These are phyloP conservation scores for Elymus sibiricus DNA, from an alignment of 176 grass and related monocot genomes.

Conservation along the genomic window DNA sequence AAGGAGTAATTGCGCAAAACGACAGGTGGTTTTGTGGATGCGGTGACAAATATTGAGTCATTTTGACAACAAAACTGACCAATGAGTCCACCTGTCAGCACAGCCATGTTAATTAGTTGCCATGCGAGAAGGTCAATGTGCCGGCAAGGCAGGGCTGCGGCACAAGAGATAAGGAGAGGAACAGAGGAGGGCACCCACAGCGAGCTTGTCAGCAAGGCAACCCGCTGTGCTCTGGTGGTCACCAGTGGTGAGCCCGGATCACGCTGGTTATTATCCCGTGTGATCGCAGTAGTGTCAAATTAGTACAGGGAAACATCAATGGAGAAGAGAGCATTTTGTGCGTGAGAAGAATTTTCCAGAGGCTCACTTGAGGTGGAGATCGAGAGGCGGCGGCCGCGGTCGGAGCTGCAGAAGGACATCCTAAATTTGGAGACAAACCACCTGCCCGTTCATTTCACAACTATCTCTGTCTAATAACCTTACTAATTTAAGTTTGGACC, in stretches of 20 bases:
- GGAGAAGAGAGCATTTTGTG: not conserved
- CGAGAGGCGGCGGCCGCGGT: not conserved
- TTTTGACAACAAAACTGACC: not conserved
- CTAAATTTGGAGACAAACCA: not conserved
- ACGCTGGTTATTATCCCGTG: too few species aligned
- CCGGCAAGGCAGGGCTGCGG: not conserved
- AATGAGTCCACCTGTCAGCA: not conserved
- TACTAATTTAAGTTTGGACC: not conserved
- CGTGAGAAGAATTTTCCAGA: not conserved
- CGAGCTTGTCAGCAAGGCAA: too few species aligned
- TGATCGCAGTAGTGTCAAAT: too few species aligned
- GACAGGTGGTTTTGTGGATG: not conserved
- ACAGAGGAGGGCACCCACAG: too few species aligned
- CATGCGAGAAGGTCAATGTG: not conserved
- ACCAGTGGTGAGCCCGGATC: too few species aligned
- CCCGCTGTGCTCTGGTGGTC: too few species aligned
- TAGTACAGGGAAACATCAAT: not conserved
- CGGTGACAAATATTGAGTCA: not conserved
- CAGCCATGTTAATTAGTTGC: not conserved
- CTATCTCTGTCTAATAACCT: not conserved
- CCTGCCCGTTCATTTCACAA: not conserved
- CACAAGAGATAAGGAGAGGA: too few species aligned
- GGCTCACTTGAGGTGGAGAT: not conserved
- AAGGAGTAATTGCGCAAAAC: not conserved
- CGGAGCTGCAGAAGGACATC: not conserved